Evolutionary conservation across 371 early-diverging fungal species (phyloP).

Genomic region (Dinochytrium kinnereticum): DNA sequence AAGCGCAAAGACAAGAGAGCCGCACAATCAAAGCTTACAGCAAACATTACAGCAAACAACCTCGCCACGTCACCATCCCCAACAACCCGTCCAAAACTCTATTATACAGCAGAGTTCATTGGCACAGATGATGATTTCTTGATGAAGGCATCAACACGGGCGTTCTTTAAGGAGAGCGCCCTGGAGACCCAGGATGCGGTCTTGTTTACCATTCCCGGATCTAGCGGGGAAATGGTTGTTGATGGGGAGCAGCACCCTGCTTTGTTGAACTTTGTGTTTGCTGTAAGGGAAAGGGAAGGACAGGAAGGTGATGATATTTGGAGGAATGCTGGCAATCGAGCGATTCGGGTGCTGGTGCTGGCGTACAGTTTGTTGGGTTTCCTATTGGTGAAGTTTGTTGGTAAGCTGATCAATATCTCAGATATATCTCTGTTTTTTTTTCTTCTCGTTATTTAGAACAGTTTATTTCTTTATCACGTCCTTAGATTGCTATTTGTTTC

Average conservation of each 20-base stretch:
- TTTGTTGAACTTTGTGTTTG: conserved; percentile 42
- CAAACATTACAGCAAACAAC: conserved; percentile 21
- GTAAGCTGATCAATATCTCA: conserved; percentile 26
- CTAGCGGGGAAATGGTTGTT: conserved; percentile 3
- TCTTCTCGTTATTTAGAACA: neutral
- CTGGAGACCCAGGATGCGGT: conserved; percentile 73
- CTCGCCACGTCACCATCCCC: neutral
- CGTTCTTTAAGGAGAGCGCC: conserved; percentile 73
- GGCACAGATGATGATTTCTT: conserved; percentile 85
- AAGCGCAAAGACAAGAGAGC: conserved; percentile 6
- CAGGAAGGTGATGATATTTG: conserved; percentile 28
- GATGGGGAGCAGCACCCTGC: conserved; percentile 50
- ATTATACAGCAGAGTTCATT: conserved; percentile 50
- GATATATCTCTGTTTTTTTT: conserved; percentile 14
- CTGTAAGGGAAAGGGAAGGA: conserved; percentile 26
- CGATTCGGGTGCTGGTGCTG: conserved; percentile 42
- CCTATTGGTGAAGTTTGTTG: conserved; percentile 50
- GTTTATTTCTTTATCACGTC: neutral
- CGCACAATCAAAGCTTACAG: neutral
- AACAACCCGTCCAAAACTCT: conserved; percentile 10
- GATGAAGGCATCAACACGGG: conserved; percentile 66
- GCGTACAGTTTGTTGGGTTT: conserved; percentile 40
- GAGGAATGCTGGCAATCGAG: conserved; percentile 8
- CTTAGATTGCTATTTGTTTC: neutral
- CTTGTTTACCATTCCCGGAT: conserved; percentile 57